Evolutionary conservation across 805 yeast genomes (phyloP), one percentile per base, ranked within the genome.

Genomic region (Limtongia smithiae): DNA sequence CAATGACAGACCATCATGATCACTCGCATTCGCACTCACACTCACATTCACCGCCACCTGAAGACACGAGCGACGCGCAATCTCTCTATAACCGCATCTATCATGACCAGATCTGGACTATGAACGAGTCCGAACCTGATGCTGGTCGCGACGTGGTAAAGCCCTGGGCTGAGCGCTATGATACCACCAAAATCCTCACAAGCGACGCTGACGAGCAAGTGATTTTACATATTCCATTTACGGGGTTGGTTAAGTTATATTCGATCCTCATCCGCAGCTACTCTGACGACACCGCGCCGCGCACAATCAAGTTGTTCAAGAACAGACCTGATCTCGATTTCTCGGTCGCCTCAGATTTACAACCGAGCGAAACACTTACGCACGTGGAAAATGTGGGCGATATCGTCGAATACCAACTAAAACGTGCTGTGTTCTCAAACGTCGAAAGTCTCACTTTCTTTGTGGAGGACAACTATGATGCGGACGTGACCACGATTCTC

Each of bases 161-260:
- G 56, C 59, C 71, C 1, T 66, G 71, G 40, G 76, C 72, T 1
- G 70, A 73, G 5, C 77, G 77, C 59, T 79, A 77, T 53, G 65
- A 71, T 32, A 57, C 71, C 53, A 51, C 80, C 70, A 55, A 68
- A 54, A 60, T 67, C 70, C 62, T 81, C 39, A 69, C 78, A 66
- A 78, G 85, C 1, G 96, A 90, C 64, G 80, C 85, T 1, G 97
- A 91, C 62, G 79, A 82, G 50, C 96, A 91, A 64, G 57, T 90
- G 58, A 76, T 90, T 28, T 58, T 91, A 28, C 77, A 79, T 45
- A 77, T 91, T 25, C 97, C 96, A 25, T 91, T 91, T 61, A 80
- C 83, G 11, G 85, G 84, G 1, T 70, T 77, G 21, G 88, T 85
- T 35, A 86, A 83, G 62, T 66, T 91, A 31, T 85, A 79, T 62